These are phyloP conservation scores for Cyberlindnera japonica DNA, from an alignment of 805 yeast species.

Conservation along the genomic window DNA sequence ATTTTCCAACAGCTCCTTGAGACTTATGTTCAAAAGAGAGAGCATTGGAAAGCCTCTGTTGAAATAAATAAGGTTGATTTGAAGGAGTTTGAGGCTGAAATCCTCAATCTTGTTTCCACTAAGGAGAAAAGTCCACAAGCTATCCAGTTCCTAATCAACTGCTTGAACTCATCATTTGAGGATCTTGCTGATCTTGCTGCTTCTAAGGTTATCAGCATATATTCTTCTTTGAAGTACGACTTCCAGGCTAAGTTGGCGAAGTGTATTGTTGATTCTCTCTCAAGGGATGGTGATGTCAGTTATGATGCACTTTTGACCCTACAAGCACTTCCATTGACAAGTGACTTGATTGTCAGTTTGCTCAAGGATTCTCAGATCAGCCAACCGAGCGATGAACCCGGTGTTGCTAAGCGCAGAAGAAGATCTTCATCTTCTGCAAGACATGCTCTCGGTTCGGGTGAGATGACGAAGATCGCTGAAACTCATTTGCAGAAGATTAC, in stretches of 20 bases:
- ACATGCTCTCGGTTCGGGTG: constrained; percentile 67
- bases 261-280: constrained; percentile 54
- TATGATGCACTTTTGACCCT: constrained; percentile 54
- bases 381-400: constrained; percentile 34
- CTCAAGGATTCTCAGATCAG: constrained; percentile 59
- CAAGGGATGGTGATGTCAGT: constrained; percentile 34
- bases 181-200: constrained; percentile 47
- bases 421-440: constrained; percentile 72
- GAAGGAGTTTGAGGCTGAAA: constrained; percentile 49
- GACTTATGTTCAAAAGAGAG: constrained; percentile 45
- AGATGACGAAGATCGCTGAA: constrained; percentile 71
- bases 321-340: constrained; percentile 51
- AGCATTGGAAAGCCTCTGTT: constrained; percentile 41
- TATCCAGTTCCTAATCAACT: constrained; percentile 54
- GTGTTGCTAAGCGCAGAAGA: constrained; percentile 76
- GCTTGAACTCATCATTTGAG: constrained; percentile 44
- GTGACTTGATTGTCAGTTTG: constrained; percentile 54
- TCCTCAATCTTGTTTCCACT: constrained; percentile 57
- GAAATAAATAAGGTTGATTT: constrained; percentile 47
- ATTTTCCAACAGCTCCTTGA: constrained; percentile 44
- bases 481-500: constrained; percentile 75
- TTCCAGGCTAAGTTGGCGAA: constrained; percentile 55
- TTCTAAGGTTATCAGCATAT: constrained; percentile 49
- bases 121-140: constrained; percentile 57
- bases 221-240: constrained; percentile 53